phyloP scores from a whole-genome alignment of 1,284 basidiomycete species.

The Lentinula novae-zelandiae region DNA sequence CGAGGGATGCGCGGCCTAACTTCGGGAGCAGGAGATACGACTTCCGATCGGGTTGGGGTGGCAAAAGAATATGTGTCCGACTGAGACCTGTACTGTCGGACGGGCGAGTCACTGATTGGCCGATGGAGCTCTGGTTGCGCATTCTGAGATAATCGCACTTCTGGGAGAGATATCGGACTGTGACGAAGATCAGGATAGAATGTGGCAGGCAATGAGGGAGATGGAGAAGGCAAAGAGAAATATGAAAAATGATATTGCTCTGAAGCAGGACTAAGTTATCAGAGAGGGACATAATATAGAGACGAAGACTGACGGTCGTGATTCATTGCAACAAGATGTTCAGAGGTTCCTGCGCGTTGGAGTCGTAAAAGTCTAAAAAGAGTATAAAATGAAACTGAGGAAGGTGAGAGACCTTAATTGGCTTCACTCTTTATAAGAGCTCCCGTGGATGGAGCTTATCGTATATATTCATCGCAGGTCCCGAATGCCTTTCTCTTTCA shows the following conservation, averaged over 20 bases:
- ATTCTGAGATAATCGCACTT: background rate
- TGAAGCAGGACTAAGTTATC: background rate
- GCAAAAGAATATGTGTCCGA: background rate
- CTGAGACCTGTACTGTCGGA: background rate
- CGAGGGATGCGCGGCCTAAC: slow-evolving; percentile 41
- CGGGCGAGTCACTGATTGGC: background rate
- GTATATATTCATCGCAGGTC: background rate
- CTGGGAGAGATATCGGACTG: background rate
- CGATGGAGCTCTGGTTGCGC: background rate
- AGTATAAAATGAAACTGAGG: background rate
- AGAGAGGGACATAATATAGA: background rate
- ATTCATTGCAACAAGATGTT: background rate
- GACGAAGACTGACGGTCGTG: background rate
- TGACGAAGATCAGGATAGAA: background rate
- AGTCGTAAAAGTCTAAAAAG: background rate
- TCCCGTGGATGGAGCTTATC: background rate
- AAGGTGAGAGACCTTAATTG: background rate
- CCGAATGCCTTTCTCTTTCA: background rate
- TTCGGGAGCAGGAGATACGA: slow-evolving; percentile 16
- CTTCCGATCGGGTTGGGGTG: background rate
- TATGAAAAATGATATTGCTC: background rate
- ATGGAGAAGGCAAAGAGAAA: background rate
- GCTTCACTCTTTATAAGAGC: background rate
- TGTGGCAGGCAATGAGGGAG: background rate
- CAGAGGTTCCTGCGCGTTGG: background rate